These are phyloP conservation scores for Posidonia oceanica DNA, from an alignment of 116 monocot genomes.

Conservation along the genomic window DNA sequence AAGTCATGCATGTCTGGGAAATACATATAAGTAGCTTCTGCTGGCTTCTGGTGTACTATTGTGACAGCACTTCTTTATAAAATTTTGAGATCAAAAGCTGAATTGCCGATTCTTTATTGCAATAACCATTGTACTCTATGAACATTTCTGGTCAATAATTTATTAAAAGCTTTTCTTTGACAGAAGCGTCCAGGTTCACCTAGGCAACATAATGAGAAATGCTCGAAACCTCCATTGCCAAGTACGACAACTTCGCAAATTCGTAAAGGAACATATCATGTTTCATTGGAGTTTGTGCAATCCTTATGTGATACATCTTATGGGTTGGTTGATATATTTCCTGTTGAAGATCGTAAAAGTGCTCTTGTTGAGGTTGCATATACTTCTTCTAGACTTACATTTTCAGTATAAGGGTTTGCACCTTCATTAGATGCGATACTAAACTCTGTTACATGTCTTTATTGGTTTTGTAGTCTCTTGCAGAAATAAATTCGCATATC, in stretches of 20 bases:
- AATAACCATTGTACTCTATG: background rate
- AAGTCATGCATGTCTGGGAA: background rate
- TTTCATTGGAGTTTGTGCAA: slow-evolving; percentile 92
- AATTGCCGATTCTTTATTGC: background rate
- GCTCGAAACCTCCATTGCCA: slow-evolving; percentile 90
- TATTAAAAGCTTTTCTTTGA: background rate
- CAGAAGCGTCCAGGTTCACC: slow-evolving; percentile 82
- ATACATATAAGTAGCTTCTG: background rate
- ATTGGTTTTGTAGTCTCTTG: slow-evolving; percentile 48
- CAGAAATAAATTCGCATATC: slow-evolving; percentile 76
- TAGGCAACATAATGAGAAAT: slow-evolving; percentile 47
- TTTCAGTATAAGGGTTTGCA: background rate
- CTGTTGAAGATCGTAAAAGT: slow-evolving; percentile 92
- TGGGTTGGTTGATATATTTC: slow-evolving; percentile 94
- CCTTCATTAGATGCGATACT: background rate
- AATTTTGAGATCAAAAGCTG: no score
- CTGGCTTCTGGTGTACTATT: no score
- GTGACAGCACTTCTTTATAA: no score
- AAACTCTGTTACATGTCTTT: slow-evolving; percentile 2
- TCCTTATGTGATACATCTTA: slow-evolving; percentile 95
- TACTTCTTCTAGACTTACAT: slow-evolving; percentile 1
- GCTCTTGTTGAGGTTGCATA: slow-evolving; percentile 76
- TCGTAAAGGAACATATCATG: slow-evolving; percentile 84
- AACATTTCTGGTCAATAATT: background rate
- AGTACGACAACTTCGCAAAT: slow-evolving; percentile 56